Conservation (phyloP, 257 asterid genomes). For the Solanum chmielewskii region DNA sequence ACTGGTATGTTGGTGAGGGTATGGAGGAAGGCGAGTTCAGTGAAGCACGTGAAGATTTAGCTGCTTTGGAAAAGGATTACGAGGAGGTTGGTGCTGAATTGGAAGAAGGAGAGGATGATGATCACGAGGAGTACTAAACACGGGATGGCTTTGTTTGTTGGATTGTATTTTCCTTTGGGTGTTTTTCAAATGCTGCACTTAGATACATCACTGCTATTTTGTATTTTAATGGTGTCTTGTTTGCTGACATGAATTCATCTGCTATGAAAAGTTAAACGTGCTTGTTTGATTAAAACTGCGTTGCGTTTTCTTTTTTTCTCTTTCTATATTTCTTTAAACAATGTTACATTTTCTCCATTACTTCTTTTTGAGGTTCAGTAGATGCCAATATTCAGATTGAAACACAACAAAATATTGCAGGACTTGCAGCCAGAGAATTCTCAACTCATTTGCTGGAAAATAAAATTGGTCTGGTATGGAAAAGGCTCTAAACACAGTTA, state of each 20-base stretch:
- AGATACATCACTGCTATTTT: not conserved
- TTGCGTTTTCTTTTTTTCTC: not conserved
- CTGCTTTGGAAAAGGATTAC: constrained; percentile 12
- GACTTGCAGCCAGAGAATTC: constrained; percentile 24
- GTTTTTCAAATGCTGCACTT: not conserved
- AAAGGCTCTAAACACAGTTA: constrained; percentile 25
- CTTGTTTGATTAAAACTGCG: not conserved
- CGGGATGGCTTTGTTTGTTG: not conserved
- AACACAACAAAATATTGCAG: not conserved
- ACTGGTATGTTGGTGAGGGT: constrained; percentile 19
- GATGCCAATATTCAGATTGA: not conserved
- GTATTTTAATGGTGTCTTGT: not conserved
- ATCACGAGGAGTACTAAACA: not conserved
- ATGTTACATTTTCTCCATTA: not conserved
- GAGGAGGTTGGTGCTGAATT: constrained; percentile 17
- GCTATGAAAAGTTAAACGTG: not conserved
- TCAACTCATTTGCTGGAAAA: constrained; percentile 29
- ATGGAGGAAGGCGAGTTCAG: constrained; percentile 23
- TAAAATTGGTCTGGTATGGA: constrained; percentile 21
- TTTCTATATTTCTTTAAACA: not conserved
- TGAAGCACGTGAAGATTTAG: constrained; percentile 18
- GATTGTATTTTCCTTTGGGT: not conserved
- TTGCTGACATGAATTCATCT: not conserved
- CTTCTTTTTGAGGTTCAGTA: not conserved
- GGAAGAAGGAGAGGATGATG: constrained; percentile 3